Percentiles rank a stretch among this genome's conserved stretches.
Evolutionary conservation across 106 monocot genomes (phyloP).

Genomic region (Phalaenopsis aphrodite): DNA sequence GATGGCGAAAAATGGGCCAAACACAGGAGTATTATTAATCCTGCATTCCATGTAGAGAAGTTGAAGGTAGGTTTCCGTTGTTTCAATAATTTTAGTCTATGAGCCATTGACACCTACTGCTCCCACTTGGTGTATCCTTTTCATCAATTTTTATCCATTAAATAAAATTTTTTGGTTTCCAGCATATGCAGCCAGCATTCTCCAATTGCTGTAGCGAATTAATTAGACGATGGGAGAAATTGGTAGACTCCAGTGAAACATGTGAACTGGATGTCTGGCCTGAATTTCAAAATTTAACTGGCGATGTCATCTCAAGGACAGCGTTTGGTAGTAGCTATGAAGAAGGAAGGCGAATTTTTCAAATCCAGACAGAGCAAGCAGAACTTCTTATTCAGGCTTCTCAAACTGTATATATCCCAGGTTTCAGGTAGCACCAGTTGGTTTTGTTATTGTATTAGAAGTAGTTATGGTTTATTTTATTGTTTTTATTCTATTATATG

Average conservation of each 20-base stretch:
- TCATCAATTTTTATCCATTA: not conserved
- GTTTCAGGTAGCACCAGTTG: constrained; percentile 6
- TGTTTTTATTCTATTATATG: too few relatives aligned
- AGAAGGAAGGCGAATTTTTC: constrained; percentile 11
- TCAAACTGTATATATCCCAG: constrained; percentile 19
- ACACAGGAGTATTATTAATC: constrained; percentile 70
- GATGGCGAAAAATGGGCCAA: constrained; percentile 72
- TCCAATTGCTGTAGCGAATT: constrained; percentile 34
- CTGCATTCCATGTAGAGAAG: constrained; percentile 75
- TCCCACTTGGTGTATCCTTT: not conserved
- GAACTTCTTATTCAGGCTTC: not conserved
- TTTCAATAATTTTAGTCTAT: not conserved
- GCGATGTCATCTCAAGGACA: constrained; percentile 6
- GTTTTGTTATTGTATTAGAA: not conserved
- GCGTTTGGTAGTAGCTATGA: constrained; percentile 10
- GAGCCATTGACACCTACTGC: too few relatives aligned
- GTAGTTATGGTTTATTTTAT: too few relatives aligned
- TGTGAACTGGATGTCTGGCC: constrained; percentile 35
- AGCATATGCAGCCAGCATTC: constrained; percentile 60
- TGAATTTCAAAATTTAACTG: not conserved
- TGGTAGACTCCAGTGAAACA: constrained; percentile 11
- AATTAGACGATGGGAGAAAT: constrained; percentile 32
- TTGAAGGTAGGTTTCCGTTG: constrained; percentile 39
- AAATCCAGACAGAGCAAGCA: constrained; percentile 1
- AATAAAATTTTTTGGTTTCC: constrained; percentile 1